Evolutionary conservation across 1,284 basidiomycete genomes (phyloP), one percentile per base, ranked within the genome.

Genomic region (Stygiomarasmius scandens): DNA sequence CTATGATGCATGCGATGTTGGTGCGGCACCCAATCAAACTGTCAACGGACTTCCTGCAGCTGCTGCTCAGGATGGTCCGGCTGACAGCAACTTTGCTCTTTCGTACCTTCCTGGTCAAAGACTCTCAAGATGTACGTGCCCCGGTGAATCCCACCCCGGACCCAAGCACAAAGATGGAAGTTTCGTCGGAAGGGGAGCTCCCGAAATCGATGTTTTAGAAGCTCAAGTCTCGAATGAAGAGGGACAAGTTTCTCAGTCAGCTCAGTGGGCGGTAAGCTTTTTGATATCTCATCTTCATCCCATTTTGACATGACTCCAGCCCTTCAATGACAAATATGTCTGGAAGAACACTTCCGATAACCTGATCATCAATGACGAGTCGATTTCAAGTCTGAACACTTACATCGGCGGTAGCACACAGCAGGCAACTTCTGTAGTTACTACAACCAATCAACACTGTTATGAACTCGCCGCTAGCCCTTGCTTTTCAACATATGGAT

Each of bases 171-270:
- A 72, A 0, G 81, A 87, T 62, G 93, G 92, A 16, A 72, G 64
- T 24, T 84, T 77, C 60, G 83, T 86, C 1, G 91, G 90, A 8
- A 83, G 94, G 34, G 80, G 86, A 0, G 91, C 93, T 0, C 94
- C 93, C 2, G 93, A 96, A 73, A 94, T 96, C 56, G 91, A 93
- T 73, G 76, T 93, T 47, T 80, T 93, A 58, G 91, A 94, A 70
- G 90, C 89, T 2, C 80, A 86, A 63, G 69, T 75, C 71, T 41
- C 38, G 38, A n/a, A 41, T 16, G 38, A 41, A 41, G 38, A 41
- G 11, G 55, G 55, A 12, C 24, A 58, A 29, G 54, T 58, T 9
- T 87, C 85, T 3, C 79, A 85, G 61, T 86, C 84, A 2, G 77
- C 81, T 2, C 86, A 88, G 69, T 87, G 82, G 84, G 84, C 81